phyloP scores from a whole-genome alignment of 139 green algal genomes.

The Eudorina sp. region DNA sequence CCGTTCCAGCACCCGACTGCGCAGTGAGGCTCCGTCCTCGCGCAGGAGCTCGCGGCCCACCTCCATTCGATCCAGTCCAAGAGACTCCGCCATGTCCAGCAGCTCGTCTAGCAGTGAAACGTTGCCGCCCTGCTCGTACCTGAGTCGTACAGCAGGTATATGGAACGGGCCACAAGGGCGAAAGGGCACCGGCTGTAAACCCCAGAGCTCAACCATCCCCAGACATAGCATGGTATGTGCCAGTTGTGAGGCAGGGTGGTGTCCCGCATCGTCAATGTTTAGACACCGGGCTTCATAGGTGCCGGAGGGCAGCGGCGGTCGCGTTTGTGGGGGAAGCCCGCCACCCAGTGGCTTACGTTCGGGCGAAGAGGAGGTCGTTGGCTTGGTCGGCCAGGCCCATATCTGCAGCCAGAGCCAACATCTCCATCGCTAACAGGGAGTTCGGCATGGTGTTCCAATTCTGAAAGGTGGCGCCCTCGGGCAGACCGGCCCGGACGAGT shows the following conservation, averaged over 20 bases:
- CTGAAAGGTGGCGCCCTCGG: constrained; percentile 11
- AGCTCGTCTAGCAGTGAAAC: constrained; percentile 21
- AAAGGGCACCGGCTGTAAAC: too few relatives aligned
- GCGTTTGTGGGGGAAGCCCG: too few relatives aligned
- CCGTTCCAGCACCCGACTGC: background rate
- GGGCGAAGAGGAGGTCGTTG: background rate
- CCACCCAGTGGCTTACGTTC: too few relatives aligned
- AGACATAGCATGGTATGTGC: too few relatives aligned
- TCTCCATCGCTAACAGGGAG: constrained; percentile 9
- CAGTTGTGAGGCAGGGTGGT: too few relatives aligned
- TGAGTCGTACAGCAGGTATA: background rate
- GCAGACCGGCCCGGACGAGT: background rate
- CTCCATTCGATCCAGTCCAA: background rate
- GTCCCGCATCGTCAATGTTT: too few relatives aligned
- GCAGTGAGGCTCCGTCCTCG: background rate
- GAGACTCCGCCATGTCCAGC: constrained; percentile 18
- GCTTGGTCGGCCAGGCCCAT: background rate
- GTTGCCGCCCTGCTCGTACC: constrained; percentile 46
- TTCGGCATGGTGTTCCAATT: constrained; percentile 25
- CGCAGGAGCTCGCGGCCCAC: background rate
- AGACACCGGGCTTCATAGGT: too few relatives aligned
- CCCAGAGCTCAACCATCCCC: too few relatives aligned
- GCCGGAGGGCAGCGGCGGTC: too few relatives aligned
- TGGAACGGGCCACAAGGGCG: background rate
- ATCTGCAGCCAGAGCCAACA: background rate